These are phyloP conservation scores for Thozetella sp. DNA, from an alignment of 495 filamentous ascomycete species.

Conservation along the genomic window DNA sequence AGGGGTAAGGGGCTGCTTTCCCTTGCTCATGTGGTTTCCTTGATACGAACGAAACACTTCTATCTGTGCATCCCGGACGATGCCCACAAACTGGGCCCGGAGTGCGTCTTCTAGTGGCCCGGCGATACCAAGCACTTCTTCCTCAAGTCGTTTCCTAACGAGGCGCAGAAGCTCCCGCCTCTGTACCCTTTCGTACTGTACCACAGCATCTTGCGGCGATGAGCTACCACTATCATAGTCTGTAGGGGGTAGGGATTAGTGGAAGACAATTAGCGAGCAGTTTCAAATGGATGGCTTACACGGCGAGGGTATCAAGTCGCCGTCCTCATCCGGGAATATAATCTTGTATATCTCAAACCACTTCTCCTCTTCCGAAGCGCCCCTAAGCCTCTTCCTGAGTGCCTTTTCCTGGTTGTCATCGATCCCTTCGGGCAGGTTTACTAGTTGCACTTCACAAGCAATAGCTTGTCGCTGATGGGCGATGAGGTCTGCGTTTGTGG, in stretches of 20 bases:
- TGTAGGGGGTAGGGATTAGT: background rate
- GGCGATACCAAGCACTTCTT: background rate
- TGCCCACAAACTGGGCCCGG: background rate
- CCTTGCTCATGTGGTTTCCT: too few species aligned
- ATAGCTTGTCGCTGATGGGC: background rate
- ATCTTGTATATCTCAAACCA: conserved; percentile 17
- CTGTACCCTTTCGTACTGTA: background rate
- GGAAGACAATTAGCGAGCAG: background rate
- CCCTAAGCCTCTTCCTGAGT: conserved; percentile 5
- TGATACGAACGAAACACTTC: background rate
- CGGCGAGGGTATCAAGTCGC: conserved; percentile 9
- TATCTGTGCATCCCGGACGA: background rate
- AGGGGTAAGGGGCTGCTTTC: too few species aligned
- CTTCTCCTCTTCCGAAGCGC: conserved; percentile 6
- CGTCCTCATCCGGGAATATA: conserved; percentile 15
- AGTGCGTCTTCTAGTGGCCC: background rate
- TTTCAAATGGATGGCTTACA: conserved; percentile 1
- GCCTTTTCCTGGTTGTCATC: conserved; percentile 4
- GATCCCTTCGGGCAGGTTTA: conserved; percentile 8
- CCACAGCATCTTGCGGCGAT: background rate
- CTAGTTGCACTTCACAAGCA: conserved; percentile 4
- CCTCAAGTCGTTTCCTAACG: background rate
- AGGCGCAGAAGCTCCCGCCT: background rate
- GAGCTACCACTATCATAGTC: background rate
- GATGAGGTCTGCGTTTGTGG: background rate